Conservation (phyloP, 306 rosid species). For the Adenanthera pavonina region DNA sequence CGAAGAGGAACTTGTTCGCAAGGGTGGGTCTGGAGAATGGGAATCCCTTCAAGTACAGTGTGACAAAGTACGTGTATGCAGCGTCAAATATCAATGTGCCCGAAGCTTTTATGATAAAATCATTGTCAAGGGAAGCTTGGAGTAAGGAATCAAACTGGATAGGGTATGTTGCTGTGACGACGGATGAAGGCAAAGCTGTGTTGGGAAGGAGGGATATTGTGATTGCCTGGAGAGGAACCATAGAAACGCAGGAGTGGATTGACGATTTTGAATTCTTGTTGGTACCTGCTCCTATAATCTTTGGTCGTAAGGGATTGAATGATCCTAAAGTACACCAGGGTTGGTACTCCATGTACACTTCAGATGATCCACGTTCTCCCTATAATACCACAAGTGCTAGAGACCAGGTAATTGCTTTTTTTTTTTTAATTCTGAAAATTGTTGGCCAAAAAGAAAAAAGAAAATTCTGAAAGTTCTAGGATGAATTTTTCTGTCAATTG, state of each 20-base stretch:
- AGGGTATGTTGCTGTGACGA: conserved; percentile 77
- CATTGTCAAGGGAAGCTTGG: conserved; percentile 53
- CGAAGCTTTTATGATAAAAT: not conserved
- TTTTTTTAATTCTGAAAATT: no score
- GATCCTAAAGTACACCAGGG: conserved; percentile 62
- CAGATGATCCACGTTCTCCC: conserved; percentile 49
- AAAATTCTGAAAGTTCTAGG: no score
- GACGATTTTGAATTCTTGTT: conserved; percentile 50
- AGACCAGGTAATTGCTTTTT: conserved; percentile 51
- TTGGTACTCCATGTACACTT: conserved; percentile 72
- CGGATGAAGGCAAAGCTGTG: conserved; percentile 63
- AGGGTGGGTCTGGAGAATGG: conserved; percentile 19
- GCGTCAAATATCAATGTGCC: not conserved
- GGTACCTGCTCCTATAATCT: conserved; percentile 51
- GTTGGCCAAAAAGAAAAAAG: no score
- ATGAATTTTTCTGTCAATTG: not conserved
- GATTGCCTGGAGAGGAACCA: conserved; percentile 45
- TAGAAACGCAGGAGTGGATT: conserved; percentile 63
- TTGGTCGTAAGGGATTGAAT: conserved; percentile 30
- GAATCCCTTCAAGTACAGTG: not conserved
- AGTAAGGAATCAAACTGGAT: conserved; percentile 79
- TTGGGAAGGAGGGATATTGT: conserved; percentile 85
- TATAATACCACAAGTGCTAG: conserved; percentile 57
- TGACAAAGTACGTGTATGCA: not conserved
- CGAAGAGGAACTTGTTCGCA: not conserved